Conservation (phyloP, 1,284 basidiomycete species). For the Trichosporon coremiiforme region DNA sequence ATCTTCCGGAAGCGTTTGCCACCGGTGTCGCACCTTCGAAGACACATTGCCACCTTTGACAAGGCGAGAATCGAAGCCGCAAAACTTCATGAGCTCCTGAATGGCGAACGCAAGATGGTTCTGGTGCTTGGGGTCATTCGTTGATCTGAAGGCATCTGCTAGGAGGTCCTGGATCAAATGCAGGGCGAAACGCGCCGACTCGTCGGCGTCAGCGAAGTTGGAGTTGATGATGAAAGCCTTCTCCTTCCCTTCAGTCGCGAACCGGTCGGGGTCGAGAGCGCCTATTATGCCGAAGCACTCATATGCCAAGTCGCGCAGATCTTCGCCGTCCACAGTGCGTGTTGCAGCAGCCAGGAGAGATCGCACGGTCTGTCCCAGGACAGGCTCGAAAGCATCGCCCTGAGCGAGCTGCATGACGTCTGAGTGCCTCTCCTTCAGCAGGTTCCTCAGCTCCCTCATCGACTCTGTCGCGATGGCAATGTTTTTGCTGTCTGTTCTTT, state of each 20-base stretch:
- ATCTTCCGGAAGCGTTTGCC: slow-evolving; percentile 75
- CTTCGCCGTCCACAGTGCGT: slow-evolving; percentile 70
- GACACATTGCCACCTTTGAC: slow-evolving; percentile 61
- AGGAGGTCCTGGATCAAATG: slow-evolving; percentile 85
- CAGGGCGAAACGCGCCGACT: slow-evolving; percentile 77
- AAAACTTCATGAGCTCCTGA: slow-evolving; percentile 87
- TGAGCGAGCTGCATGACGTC: slow-evolving; percentile 67
- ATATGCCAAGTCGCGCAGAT: slow-evolving; percentile 70
- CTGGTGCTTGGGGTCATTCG: slow-evolving; percentile 92
- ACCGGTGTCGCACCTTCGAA: slow-evolving; percentile 69
- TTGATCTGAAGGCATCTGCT: slow-evolving; percentile 88
- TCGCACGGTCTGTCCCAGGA: slow-evolving; percentile 71
- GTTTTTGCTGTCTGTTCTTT: slow-evolving; percentile 78
- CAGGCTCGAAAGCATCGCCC: slow-evolving; percentile 82
- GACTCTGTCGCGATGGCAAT: slow-evolving; percentile 75
- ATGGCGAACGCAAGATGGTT: slow-evolving; percentile 86
- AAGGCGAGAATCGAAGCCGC: slow-evolving; percentile 71
- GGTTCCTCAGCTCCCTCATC: slow-evolving; percentile 71
- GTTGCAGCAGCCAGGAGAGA: slow-evolving; percentile 72
- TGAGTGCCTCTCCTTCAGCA: slow-evolving; percentile 64
- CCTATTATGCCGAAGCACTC: slow-evolving; percentile 94
- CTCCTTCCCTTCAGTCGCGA: slow-evolving; percentile 60
- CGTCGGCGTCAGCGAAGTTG: slow-evolving; percentile 81
- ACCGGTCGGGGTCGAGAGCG: slow-evolving; percentile 93
- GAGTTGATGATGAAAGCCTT: slow-evolving; percentile 71